These are phyloP conservation scores for Camelina laxa DNA, from an alignment of 345 rosid genomes.

Conservation along the genomic window DNA sequence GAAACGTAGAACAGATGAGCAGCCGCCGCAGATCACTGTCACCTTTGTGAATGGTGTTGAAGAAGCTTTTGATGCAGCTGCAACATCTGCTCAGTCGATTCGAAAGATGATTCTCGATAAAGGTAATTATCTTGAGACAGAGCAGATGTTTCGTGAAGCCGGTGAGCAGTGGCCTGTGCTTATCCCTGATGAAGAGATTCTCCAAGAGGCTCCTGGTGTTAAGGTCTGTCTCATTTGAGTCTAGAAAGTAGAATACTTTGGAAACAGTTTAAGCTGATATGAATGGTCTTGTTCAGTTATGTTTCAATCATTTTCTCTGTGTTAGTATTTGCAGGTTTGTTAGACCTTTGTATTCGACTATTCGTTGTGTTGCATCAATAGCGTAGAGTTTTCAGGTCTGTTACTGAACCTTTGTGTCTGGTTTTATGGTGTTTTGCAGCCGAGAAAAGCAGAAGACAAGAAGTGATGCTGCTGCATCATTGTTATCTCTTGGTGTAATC, in stretches of 20 bases:
- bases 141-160: slow-evolving; percentile 94
- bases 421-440: slow-evolving; percentile 46
- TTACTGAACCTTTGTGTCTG: slow-evolving; percentile 16
- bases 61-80: slow-evolving; percentile 73
- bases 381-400: neutral
- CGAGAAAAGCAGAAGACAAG: slow-evolving; percentile 85
- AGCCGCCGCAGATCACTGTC: slow-evolving; percentile 78
- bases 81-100: slow-evolving; percentile 78
- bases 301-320: neutral
- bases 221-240: slow-evolving; percentile 56
- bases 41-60: slow-evolving; percentile 88
- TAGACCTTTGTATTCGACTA: slow-evolving; percentile 3
- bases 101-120: slow-evolving; percentile 79
- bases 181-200: slow-evolving; percentile 81
- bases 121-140: slow-evolving; percentile 78
- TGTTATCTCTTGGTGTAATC: neutral
- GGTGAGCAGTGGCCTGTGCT: slow-evolving; percentile 90
- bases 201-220: slow-evolving; percentile 64
- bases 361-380: slow-evolving; percentile 26
- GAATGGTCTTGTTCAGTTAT: neutral
- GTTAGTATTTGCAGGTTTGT: neutral
- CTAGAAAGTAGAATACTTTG: neutral
- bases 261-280: neutral
- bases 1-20: slow-evolving; percentile 91
- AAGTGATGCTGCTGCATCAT: slow-evolving; percentile 34